phyloP scores from a whole-genome alignment of 2,329 filamentous ascomycete species.

The Mycosphaerella arachidis region DNA sequence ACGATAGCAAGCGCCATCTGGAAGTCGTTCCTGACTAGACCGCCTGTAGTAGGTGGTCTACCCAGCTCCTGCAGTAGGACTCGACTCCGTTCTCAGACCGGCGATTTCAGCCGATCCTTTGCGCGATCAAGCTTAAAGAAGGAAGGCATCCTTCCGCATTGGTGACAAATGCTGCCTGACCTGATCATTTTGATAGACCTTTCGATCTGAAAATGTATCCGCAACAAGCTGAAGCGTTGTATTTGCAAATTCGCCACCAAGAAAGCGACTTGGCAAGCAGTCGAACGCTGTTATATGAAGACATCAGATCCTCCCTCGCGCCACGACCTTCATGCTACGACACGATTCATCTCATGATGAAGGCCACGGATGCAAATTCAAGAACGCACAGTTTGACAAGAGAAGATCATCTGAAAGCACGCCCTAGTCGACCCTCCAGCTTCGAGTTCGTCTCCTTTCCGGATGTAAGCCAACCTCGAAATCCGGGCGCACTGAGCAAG shows the following conservation, averaged over 20 bases:
- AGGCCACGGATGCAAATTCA: not conserved
- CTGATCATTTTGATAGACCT: not conserved
- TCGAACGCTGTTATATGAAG: not conserved
- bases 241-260: not conserved
- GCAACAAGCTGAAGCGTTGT: not conserved
- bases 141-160: not conserved
- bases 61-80: not conserved
- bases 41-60: not conserved
- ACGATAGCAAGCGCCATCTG: not conserved
- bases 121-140: not conserved
- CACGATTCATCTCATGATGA: not conserved
- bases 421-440: constrained; percentile 1
- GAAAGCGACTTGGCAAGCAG: not conserved
- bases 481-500: constrained; percentile 2
- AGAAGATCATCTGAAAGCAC: not conserved
- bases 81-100: not conserved
- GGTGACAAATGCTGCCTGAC: not conserved
- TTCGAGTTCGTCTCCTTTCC: constrained; percentile 10
- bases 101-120: not conserved
- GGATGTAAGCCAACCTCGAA: constrained; percentile 1
- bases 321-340: not conserved
- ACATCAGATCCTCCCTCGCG: too few species aligned
- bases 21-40: not conserved
- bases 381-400: too few species aligned
- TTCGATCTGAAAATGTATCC: not conserved